Conservation (phyloP, 2,329 filamentous ascomycete species). For the Corinectria fuckeliana region DNA sequence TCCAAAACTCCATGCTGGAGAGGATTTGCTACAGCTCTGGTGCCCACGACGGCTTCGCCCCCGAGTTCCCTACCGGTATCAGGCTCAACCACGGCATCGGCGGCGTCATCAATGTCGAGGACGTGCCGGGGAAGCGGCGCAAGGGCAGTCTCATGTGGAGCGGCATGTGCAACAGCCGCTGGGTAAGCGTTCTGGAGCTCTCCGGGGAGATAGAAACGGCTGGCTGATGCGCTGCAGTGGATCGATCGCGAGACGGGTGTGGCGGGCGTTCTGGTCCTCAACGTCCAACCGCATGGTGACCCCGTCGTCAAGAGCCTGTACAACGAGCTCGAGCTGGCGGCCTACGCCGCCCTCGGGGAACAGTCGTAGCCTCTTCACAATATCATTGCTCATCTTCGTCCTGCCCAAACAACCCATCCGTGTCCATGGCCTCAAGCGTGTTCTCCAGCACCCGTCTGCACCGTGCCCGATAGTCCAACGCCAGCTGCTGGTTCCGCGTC, state of each 20-base stretch:
- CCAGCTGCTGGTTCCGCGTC: conserved; percentile 56
- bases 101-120: conserved; percentile 48
- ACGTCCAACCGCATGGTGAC: conserved; percentile 48
- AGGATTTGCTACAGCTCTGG: conserved; percentile 23
- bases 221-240: conserved; percentile 38
- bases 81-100: conserved; percentile 48
- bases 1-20: conserved; percentile 32
- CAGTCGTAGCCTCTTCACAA: not conserved
- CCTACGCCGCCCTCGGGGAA: conserved; percentile 41
- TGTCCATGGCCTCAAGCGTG: conserved; percentile 49
- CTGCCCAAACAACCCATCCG: conserved; percentile 39
- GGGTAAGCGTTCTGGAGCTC: conserved; percentile 45
- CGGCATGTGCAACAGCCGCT: conserved; percentile 50
- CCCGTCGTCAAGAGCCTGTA: conserved; percentile 44
- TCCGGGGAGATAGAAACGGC: not conserved
- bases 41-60: conserved; percentile 39
- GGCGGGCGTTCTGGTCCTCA: conserved; percentile 48
- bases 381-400: conserved; percentile 22
- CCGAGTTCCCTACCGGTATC: conserved; percentile 45
- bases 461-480: conserved; percentile 55
- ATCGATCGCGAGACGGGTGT: conserved; percentile 48
- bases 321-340: conserved; percentile 48
- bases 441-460: conserved; percentile 56
- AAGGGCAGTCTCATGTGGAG: conserved; percentile 53
- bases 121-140: conserved; percentile 48